Evolutionary conservation across 768 basidiomycete species (phyloP), one percentile per base, ranked within the genome.

Genomic region (Termitomyces sp.): DNA sequence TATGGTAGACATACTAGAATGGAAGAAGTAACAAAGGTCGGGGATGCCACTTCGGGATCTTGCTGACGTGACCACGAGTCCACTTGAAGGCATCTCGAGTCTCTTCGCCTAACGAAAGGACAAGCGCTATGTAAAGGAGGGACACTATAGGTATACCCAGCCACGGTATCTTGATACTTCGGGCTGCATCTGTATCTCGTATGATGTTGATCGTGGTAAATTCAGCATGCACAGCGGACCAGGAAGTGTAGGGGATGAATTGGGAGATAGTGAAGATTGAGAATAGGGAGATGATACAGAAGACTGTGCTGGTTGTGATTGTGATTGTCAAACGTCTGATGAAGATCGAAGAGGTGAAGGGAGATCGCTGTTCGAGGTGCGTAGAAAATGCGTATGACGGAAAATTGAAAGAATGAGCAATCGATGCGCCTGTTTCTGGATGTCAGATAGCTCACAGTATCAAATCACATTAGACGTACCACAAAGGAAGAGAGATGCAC

Each of bases 311-410:
- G 54, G 81, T 79, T 20, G 75, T 60, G 22, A 78, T 64, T 9
- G 78, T 76, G 26, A 82, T 74, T 2, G 77, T 68, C 55, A 87
- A 72, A 8, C 85, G 79, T 20, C 87, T 82, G 35, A 83, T 63
- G 66, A 88, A 90, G 10, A 75, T 68, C 7, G 76, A 75, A 8
- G 75, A 72, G 10, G 73, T 76, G 47, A 80, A 71, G 10, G 73
- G 69, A 0, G 73, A 73, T 16, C 75, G 74, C 1, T 77, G 65
- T 61, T 79, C 76, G 16, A 79, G 55, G 62, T 79, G 70, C 11
- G 50, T 49, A 4, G 66, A 66, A 58, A 76, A 74, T 14, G 58
- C 57, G 3, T 62, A 54, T n/a, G 67, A 61, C 32, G 62, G 48
- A 32, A 64, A 52, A 9, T 65, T 61, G 54, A 64, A 70, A 20